A percentile compares a stretch with the other conserved stretches of the same genome.
These are phyloP conservation scores for Gracilaria caudata DNA, from an alignment of 23 red algal species.

Conservation along the genomic window DNA sequence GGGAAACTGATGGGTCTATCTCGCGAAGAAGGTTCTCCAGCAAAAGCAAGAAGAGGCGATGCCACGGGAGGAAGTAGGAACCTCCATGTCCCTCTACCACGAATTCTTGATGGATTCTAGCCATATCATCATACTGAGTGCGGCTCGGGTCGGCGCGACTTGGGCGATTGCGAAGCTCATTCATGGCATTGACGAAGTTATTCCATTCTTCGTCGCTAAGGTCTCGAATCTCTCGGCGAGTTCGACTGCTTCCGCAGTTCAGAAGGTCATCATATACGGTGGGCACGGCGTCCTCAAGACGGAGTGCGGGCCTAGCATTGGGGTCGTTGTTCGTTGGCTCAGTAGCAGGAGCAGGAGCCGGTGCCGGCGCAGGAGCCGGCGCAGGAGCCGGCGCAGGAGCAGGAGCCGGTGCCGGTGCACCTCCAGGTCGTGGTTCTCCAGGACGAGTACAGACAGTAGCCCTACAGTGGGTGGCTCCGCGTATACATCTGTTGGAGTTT, in stretches of 20 bases:
- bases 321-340: slow-evolving; percentile 20
- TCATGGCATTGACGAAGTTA: slow-evolving; percentile 46
- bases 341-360: slow-evolving; percentile 10
- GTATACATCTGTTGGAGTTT: slow-evolving; percentile 24
- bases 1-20: slow-evolving; percentile 36
- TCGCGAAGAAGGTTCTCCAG: slow-evolving; percentile 70
- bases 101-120: slow-evolving; percentile 49
- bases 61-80: slow-evolving; percentile 70
- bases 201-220: slow-evolving; percentile 45
- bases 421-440: slow-evolving; percentile 15
- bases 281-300: slow-evolving; percentile 14
- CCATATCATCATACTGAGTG: slow-evolving; percentile 56
- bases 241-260: slow-evolving; percentile 25
- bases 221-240: slow-evolving; percentile 47
- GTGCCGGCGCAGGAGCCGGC: slow-evolving; percentile 2
- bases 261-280: slow-evolving; percentile 38
- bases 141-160: not conserved
- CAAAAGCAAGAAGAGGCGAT: slow-evolving; percentile 57
- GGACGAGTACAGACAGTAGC: slow-evolving; percentile 49
- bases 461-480: slow-evolving; percentile 13
- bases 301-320: not conserved
- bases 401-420: slow-evolving; percentile 32
- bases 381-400: slow-evolving; percentile 48
- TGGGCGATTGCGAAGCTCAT: not conserved
- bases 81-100: slow-evolving; percentile 50